phyloP scores from a whole-genome alignment of 495 filamentous ascomycete genomes.

The Aspergillus taichungensis region DNA sequence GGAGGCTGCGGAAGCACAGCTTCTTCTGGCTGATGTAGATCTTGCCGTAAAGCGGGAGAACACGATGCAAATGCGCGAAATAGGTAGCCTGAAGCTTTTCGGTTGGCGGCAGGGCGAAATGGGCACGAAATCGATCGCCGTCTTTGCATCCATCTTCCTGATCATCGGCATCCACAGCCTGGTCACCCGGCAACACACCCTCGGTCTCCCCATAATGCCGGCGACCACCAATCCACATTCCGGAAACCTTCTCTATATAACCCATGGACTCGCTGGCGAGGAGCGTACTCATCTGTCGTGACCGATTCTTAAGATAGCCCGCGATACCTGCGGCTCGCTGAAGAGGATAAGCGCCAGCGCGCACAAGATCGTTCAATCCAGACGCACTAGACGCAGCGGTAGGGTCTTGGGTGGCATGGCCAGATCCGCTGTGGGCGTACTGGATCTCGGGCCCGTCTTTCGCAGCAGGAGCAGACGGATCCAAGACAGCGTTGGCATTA shows the following conservation, averaged over 20 bases:
- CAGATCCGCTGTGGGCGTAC: conserved; percentile 12
- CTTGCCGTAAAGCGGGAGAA: conserved; percentile 91
- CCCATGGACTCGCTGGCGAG: conserved; percentile 92
- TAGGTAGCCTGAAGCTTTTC: conserved; percentile 88
- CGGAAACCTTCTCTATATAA: conserved; percentile 93
- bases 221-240: conserved; percentile 90
- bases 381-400: conserved; percentile 37
- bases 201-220: conserved; percentile 78
- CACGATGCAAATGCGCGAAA: conserved; percentile 78
- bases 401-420: conserved; percentile 14
- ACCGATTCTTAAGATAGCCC: conserved; percentile 67
- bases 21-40: conserved; percentile 87
- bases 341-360: conserved; percentile 69
- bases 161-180: conserved; percentile 54
- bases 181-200: conserved; percentile 55
- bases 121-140: conserved; percentile 71
- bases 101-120: conserved; percentile 77
- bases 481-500: conserved; percentile 12
- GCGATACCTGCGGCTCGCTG: conserved; percentile 82
- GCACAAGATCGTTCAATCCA: conserved; percentile 61
- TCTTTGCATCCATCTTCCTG: conserved; percentile 53
- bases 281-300: conserved; percentile 73
- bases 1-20: conserved; percentile 87
- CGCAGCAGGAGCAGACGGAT: background rate
- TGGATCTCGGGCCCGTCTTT: conserved; percentile 9